phyloP scores from a whole-genome alignment of 371 early-diverging fungal genomes.

The Rhizomucor miehei region DNA sequence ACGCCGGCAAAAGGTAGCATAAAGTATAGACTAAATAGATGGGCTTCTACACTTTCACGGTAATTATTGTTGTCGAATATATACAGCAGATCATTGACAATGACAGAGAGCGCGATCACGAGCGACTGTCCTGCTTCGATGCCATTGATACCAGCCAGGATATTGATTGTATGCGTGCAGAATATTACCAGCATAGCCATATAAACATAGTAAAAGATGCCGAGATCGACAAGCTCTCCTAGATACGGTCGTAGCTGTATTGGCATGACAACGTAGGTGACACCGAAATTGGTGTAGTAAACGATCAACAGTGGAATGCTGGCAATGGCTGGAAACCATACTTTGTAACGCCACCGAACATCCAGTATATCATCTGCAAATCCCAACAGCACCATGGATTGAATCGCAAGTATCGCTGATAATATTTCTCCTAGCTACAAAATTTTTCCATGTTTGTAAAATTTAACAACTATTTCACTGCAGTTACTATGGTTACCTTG shows the following conservation, averaged over 20 bases:
- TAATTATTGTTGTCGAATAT: conserved; percentile 44
- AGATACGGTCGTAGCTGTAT: conserved; percentile 72
- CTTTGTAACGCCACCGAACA: conserved; percentile 94
- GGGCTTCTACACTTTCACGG: conserved; percentile 63
- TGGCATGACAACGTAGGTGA: conserved; percentile 87
- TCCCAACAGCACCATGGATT: conserved; percentile 94
- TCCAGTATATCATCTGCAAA: conserved; percentile 98
- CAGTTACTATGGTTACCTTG: conserved; percentile 47
- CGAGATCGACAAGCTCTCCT: conserved; percentile 79
- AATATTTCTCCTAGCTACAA: conserved; percentile 80
- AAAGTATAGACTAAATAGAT: conserved; percentile 84
- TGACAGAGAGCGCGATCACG: conserved; percentile 85
- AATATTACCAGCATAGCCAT: conserved; percentile 89
- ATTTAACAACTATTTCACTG: not conserved
- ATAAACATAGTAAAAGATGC: conserved; percentile 89
- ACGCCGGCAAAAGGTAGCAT: conserved; percentile 91
- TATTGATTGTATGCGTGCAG: conserved; percentile 98
- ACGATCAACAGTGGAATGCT: conserved; percentile 92
- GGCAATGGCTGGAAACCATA: conserved; percentile 92
- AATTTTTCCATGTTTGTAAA: not conserved
- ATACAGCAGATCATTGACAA: conserved; percentile 73
- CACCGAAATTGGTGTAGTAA: conserved; percentile 88
- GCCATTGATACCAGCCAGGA: conserved; percentile 98
- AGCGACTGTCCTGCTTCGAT: conserved; percentile 94
- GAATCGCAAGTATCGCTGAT: conserved; percentile 84